Evolutionary conservation across 257 asterid species (phyloP).

Genomic region (Mentha longifolia): DNA sequence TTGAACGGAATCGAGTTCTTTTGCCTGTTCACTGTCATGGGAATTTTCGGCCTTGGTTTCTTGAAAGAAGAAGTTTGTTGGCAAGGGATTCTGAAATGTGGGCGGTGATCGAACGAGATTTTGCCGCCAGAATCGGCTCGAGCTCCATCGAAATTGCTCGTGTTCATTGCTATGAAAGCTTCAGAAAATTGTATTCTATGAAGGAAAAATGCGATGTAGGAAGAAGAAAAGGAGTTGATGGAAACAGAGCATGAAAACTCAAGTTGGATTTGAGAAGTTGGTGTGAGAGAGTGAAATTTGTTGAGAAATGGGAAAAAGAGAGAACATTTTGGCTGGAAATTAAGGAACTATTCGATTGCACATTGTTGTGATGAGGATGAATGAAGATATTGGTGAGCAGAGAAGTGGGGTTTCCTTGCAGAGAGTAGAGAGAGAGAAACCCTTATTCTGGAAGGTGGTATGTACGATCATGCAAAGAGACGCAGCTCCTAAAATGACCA

Average conservation of each 20-base stretch:
- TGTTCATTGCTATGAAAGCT: neutral
- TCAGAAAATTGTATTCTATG: neutral
- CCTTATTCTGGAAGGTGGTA: slow-evolving; percentile 11
- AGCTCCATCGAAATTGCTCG: neutral
- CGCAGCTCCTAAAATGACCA: neutral
- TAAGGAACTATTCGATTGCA: neutral
- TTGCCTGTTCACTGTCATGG: slow-evolving; percentile 30
- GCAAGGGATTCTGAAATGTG: slow-evolving; percentile 21
- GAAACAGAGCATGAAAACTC: slow-evolving; percentile 7
- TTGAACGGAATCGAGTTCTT: slow-evolving; percentile 26
- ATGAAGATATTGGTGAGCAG: neutral
- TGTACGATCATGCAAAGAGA: slow-evolving; percentile 34
- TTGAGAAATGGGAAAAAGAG: neutral
- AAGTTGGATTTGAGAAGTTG: slow-evolving; percentile 1
- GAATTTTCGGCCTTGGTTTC: slow-evolving; percentile 32
- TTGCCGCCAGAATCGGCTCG: slow-evolving; percentile 17
- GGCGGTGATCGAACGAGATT: slow-evolving; percentile 8
- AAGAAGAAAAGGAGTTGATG: neutral
- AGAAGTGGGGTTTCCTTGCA: neutral
- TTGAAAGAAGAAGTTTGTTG: neutral
- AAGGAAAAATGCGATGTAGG: neutral
- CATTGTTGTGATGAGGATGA: neutral
- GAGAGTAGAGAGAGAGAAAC: slow-evolving; percentile 11
- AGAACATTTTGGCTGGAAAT: neutral
- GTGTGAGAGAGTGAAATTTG: neutral